Evolutionary conservation across 2,329 filamentous ascomycete genomes (phyloP).

Genomic region (Ophiosphaerella korrae): DNA sequence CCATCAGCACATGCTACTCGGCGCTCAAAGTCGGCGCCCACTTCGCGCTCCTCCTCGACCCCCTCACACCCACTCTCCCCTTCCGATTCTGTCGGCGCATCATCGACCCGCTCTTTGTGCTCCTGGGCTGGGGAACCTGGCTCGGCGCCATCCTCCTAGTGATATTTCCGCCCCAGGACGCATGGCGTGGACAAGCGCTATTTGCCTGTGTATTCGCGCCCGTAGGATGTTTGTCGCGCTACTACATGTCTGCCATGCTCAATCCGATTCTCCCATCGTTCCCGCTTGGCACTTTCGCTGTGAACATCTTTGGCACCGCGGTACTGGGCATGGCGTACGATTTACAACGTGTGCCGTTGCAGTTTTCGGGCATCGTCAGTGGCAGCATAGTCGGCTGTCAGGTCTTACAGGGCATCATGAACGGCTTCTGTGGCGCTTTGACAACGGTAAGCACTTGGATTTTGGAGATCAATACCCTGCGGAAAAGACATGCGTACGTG

Average conservation of each 20-base stretch:
- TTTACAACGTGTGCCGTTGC: conserved; percentile 67
- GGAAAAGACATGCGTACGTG: conserved; percentile 64
- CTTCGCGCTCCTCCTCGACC: conserved; percentile 67
- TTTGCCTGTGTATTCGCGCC: conserved; percentile 86
- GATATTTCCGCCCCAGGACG: conserved; percentile 69
- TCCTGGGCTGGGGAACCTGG: conserved; percentile 78
- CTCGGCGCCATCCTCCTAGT: conserved; percentile 74
- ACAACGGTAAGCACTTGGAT: conserved; percentile 58
- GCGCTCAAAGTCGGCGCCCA: conserved; percentile 77
- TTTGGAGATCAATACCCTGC: conserved; percentile 49
- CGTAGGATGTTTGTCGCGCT: conserved; percentile 75
- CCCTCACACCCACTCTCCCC: conserved; percentile 64
- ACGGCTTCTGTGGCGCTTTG: conserved; percentile 56
- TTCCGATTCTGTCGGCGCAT: conserved; percentile 62
- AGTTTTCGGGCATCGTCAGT: conserved; percentile 51
- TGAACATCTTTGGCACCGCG: conserved; percentile 78
- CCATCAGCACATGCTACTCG: conserved; percentile 70
- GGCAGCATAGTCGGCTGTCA: conserved; percentile 51
- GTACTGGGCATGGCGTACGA: conserved; percentile 79
- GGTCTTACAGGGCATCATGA: conserved; percentile 54
- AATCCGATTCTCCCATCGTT: conserved; percentile 72
- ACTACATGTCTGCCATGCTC: conserved; percentile 72
- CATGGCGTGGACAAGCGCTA: conserved; percentile 75
- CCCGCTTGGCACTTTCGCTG: conserved; percentile 83
- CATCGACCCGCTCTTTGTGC: conserved; percentile 66